Conservation (phyloP, 2,329 filamentous ascomycete species). For the Teratosphaeria nubilosa region DNA sequence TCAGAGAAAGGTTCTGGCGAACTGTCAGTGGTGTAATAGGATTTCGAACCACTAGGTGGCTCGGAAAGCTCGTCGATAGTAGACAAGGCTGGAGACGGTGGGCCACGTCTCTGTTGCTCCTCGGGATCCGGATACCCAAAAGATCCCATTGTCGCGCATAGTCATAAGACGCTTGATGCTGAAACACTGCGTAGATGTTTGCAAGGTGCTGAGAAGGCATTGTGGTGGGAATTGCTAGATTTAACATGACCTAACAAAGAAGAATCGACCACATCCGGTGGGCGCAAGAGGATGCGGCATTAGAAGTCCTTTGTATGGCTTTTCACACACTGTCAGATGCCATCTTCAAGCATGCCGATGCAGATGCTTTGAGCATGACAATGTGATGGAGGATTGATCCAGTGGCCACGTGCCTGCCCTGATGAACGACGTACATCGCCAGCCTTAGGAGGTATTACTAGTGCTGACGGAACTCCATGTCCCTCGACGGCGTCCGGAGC, state of each 20-base stretch:
- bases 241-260: not conserved
- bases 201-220: not conserved
- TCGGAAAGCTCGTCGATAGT: not conserved
- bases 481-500: no score
- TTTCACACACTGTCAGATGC: not conserved
- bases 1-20: not conserved
- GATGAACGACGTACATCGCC: no score
- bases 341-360: not conserved
- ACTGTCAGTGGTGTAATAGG: not conserved
- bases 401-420: no score
- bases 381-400: not conserved
- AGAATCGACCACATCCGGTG: not conserved
- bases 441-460: no score
- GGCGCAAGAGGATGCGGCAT: not conserved
- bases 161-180: not conserved
- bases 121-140: not conserved
- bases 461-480: no score
- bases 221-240: not conserved
- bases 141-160: not conserved
- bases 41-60: not conserved
- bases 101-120: not conserved
- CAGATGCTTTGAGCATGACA: not conserved
- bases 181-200: not conserved
- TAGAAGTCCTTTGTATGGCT: not conserved
- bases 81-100: not conserved